Base-by-base conservation (phyloP, 2,329 filamentous ascomycete genomes). In the Alternaria solani region DNA sequence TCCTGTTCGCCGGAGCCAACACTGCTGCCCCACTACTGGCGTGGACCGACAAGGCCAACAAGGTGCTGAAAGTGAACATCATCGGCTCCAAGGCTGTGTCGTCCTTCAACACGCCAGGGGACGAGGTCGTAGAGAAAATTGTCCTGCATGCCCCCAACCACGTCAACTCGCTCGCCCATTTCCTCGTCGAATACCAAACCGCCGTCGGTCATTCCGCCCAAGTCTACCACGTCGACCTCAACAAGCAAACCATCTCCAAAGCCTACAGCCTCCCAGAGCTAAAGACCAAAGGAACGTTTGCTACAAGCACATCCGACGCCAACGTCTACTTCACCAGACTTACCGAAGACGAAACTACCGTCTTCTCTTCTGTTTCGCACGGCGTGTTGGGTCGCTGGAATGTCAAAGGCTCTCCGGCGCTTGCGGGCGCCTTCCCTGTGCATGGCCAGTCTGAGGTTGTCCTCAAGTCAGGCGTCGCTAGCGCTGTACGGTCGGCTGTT, bases 271-370 rank as follows among this genome's bases (percentile, higher is more conserved):
- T 98, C 12, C 91, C 94, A 0, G 87, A 88, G 53, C 78, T 93
- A 20, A 79, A 86, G 25, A 92, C 91, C 1, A 83, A 82, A 41
- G 93, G 93, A 25, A 88, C 90, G 1, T 92, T 97, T 74, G 91
- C 93, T 0, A 90, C 88, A 0, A 95, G 90, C 79, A 91, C 89
- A 2, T 86, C 87, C 41, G 91, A 89, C 60, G 88, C 91, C 20
- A 94, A 95, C 70, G 90, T 97, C 7, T 97, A 93, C 81, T 97
- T 98, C 76, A 94, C 91, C 2, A 88, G 94, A 60, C 84, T 95
- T 62, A 93, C 92, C 0, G 83, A 88, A 34, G 87, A 90, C 8
- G 92, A 96, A 72, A 84, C 93, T 2, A 83, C 86, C 30, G 83
- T 97, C 26, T 85, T 92, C 6, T 92, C 92, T 1, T 96, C 93